phyloP scores from a whole-genome alignment of 1,139 yeast species.

The Debaryomyces fabryi region DNA sequence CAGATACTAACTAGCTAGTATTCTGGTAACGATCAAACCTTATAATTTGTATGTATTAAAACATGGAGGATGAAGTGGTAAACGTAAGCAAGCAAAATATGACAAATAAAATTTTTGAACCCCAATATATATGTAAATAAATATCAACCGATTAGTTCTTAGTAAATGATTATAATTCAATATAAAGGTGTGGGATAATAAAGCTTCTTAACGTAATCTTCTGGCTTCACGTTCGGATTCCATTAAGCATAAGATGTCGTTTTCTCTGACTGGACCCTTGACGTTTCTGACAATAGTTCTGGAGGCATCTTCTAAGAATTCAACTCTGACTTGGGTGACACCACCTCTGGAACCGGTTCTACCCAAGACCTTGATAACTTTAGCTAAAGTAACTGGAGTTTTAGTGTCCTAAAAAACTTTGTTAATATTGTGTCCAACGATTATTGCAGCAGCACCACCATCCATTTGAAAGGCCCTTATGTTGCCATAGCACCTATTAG shows the following conservation, averaged over 20 bases:
- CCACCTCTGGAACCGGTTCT: constrained; percentile 99
- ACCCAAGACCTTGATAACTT: constrained; percentile 99
- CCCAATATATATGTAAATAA: constrained; percentile 8
- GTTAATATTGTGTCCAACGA: neutral
- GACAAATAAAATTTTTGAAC: constrained; percentile 11
- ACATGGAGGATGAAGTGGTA: constrained; percentile 9
- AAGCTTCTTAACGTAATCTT: constrained; percentile 51
- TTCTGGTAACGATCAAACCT: constrained; percentile 3
- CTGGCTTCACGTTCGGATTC: constrained; percentile 99
- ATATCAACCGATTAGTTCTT: constrained; percentile 5
- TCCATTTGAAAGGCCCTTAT: neutral
- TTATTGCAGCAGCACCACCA: neutral
- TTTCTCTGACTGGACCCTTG: constrained; percentile 99
- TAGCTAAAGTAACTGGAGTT: constrained; percentile 98
- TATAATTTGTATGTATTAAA: constrained; percentile 11
- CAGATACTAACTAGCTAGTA: neutral
- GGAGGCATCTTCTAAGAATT: constrained; percentile 97
- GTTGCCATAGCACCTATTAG: neutral
- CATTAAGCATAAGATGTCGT: constrained; percentile 98
- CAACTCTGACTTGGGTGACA: constrained; percentile 99
- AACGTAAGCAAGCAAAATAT: constrained; percentile 11
- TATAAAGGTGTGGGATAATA: constrained; percentile 4
- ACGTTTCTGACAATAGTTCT: constrained; percentile 99
- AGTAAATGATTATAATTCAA: constrained; percentile 6
- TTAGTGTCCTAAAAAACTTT: constrained; percentile 60